A percentile compares a stretch with the other conserved stretches of the same genome.
phyloP scores from a whole-genome alignment of 1,284 basidiomycete genomes.

The Ustilago crameri region DNA sequence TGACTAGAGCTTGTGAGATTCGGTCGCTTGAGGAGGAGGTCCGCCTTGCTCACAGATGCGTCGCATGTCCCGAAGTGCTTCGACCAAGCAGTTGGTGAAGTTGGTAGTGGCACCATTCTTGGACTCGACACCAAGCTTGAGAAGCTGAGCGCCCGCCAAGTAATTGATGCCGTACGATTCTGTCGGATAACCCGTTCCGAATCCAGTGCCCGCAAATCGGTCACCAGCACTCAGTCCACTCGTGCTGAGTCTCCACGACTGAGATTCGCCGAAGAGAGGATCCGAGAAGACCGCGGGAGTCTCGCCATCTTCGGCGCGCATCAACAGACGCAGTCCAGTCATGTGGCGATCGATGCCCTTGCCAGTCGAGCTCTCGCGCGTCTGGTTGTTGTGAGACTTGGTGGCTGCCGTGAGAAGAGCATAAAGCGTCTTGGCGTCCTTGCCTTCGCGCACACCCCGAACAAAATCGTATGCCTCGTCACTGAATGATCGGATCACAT shows the following conservation, averaged over 20 bases:
- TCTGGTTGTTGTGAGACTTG: conserved; percentile 79
- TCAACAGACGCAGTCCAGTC: conserved; percentile 78
- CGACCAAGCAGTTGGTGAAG: conserved; percentile 78
- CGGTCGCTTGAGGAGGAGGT: conserved; percentile 38
- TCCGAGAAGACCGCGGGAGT: conserved; percentile 71
- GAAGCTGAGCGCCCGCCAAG: conserved; percentile 79
- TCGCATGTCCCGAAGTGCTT: conserved; percentile 80
- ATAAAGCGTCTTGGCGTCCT: conserved; percentile 72
- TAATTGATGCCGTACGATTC: conserved; percentile 69
- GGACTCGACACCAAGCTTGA: conserved; percentile 96
- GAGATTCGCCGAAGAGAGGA: conserved; percentile 79
- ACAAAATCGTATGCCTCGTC: conserved; percentile 83
- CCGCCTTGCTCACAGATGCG: conserved; percentile 71
- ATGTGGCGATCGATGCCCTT: conserved; percentile 91
- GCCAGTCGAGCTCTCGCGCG: conserved; percentile 83
- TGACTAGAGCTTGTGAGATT: conserved; percentile 42
- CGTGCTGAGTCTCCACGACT: conserved; percentile 90
- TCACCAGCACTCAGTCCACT: conserved; percentile 88
- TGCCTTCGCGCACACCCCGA: conserved; percentile 77
- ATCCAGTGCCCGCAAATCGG: conserved; percentile 90
- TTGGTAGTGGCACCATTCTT: conserved; percentile 81
- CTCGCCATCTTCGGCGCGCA: conserved; percentile 56
- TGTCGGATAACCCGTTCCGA: conserved; percentile 67
- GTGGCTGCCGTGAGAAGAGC: conserved; percentile 77
- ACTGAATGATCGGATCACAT: conserved; percentile 85